Conservation (phyloP, 805 yeast genomes). For the Wickerhamomyces hampshirensis region DNA sequence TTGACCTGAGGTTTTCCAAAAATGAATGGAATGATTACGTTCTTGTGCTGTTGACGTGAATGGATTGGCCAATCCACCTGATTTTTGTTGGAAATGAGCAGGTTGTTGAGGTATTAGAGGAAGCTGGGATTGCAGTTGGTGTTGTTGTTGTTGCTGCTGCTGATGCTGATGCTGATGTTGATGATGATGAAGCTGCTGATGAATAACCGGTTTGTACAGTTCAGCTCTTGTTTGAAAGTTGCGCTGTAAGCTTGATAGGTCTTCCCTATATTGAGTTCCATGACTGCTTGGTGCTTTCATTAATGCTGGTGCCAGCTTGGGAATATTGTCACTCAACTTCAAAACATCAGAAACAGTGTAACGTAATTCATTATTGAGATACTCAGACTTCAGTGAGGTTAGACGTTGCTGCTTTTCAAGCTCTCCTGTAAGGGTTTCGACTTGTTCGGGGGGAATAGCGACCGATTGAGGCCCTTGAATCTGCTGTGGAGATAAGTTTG, state of each 20-base stretch:
- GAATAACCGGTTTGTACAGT: conserved; percentile 5
- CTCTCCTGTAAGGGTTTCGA: conserved; percentile 9
- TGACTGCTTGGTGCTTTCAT: conserved; percentile 2
- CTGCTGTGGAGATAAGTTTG: background rate
- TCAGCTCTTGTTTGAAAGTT: conserved; percentile 20
- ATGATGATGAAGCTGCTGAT: too few species aligned
- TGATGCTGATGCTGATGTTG: too few species aligned
- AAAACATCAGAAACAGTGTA: conserved; percentile 20
- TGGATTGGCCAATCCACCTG: conserved; percentile 8
- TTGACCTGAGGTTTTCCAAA: conserved; percentile 20
- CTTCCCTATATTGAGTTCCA: conserved; percentile 11
- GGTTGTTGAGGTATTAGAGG: too few species aligned
- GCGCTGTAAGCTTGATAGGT: conserved; percentile 12
- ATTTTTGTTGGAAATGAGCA: conserved; percentile 3
- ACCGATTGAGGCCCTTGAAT: conserved; percentile 4
- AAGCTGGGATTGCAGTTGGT: too few species aligned
- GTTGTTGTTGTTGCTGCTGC: conserved; percentile 2
- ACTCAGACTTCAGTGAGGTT: conserved; percentile 14
- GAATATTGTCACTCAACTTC: conserved; percentile 21
- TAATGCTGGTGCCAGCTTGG: conserved; percentile 22
- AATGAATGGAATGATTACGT: conserved; percentile 20
- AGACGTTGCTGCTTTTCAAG: conserved; percentile 15
- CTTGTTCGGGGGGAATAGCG: conserved; percentile 10
- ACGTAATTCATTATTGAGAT: conserved; percentile 15
- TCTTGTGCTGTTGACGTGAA: conserved; percentile 7